Percentiles rank a stretch among this genome's conserved stretches.
Conservation (phyloP, 1,139 yeast species). For the Meyerozyma elateridarum region DNA sequence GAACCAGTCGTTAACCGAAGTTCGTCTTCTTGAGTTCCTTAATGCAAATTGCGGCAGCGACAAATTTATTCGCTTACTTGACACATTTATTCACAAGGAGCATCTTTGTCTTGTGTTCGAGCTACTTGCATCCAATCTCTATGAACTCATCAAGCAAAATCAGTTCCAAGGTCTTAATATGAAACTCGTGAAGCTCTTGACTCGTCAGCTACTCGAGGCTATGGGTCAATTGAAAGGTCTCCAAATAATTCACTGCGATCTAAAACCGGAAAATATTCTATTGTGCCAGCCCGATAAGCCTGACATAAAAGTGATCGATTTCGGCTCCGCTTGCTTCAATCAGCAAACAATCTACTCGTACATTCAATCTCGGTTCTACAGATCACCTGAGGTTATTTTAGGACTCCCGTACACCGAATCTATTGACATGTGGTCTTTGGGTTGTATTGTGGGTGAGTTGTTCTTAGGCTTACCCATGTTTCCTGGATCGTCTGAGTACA, state of each 20-base stretch:
- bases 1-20: conserved; percentile 90
- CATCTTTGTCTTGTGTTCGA: conserved; percentile 93
- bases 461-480: conserved; percentile 91
- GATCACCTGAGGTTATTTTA: conserved; percentile 91
- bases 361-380: conserved; percentile 90
- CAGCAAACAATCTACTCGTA: conserved; percentile 87
- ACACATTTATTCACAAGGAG: conserved; percentile 87
- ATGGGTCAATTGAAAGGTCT: conserved; percentile 75
- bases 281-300: conserved; percentile 81
- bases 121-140: conserved; percentile 77
- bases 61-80: conserved; percentile 73
- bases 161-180: conserved; percentile 89
- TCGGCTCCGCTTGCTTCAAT: conserved; percentile 95
- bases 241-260: conserved; percentile 89
- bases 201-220: conserved; percentile 78
- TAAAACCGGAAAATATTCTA: conserved; percentile 92
- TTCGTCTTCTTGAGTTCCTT: conserved; percentile 74
- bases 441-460: conserved; percentile 92
- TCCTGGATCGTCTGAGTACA: conserved; percentile 93
- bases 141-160: conserved; percentile 88
- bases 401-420: conserved; percentile 90
- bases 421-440: conserved; percentile 98
- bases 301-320: conserved; percentile 87
- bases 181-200: conserved; percentile 70
- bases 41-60: conserved; percentile 72